Evolutionary conservation across 495 filamentous ascomycete genomes (phyloP), one percentile per base, ranked within the genome.

Genomic region (Aspergillus baeticus): DNA sequence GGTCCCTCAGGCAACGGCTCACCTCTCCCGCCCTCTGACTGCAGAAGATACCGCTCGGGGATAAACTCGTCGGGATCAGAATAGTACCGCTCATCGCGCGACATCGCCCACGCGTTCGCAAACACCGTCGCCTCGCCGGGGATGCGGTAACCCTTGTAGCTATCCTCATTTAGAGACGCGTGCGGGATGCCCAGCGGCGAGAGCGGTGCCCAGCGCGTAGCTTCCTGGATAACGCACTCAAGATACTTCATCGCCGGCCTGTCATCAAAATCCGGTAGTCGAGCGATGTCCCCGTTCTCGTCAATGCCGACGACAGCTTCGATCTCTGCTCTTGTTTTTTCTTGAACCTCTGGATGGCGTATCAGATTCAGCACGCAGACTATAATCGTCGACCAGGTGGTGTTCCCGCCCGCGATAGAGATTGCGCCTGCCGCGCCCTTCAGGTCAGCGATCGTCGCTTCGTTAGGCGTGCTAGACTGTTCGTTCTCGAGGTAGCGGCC

Each of bases 351-450:
- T 0, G 77, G 78, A 58, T 71, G 68, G 6, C 71, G n/a, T 6
- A 68, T 67, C 54, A 77, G 66, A 39, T 72, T 72, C 3, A 72
- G 53, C 44, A 77, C 60, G 50, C 77, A 76, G 13, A 68, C 56
- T 45, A 69, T 69, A 41, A 77, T 54, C 7, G 71, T 72, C 31
- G 23, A 61, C 60, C 63, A 59, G 23, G 72, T 75, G 6, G 79
- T 81, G 51, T 80, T 77, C 35, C 73, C 74, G 8, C 79, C 77
- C 1, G 77, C 77, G 43, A 80, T 80, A 53, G 74, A 71, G 53
- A 81, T 73, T 1, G 76, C 77, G 0, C 74, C 77, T 0, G 76
- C 70, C 18, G 76, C 74, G 15, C 79, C 77, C 55, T 79, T 77
- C 33, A 80, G 73, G 49, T 81, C 75, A 21, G 75, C 66, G 8